Base-by-base conservation (phyloP, 306 rosid genomes). In the Cotoneaster glaucophyllus region DNA sequence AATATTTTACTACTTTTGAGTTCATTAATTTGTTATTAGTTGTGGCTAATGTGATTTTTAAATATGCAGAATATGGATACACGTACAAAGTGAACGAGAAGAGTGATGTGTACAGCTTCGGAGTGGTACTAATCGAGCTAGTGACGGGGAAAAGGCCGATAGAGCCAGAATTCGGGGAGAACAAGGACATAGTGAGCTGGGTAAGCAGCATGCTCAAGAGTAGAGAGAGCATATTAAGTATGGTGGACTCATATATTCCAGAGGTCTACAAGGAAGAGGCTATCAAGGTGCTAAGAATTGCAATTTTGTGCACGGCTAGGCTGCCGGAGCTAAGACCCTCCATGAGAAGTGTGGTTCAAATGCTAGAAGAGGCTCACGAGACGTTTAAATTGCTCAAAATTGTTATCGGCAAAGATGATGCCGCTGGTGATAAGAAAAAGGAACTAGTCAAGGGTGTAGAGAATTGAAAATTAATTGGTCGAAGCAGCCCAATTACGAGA, bases 101-200 rank as follows among this genome's bases (percentile, higher is more conserved):
- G 84, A 88, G 98, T 65, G 99, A 96, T 9, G 97, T 95, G 48
- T 95, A 95, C 29, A 95, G 99, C 48, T 95, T 92, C 45, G 97
- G 99, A 4, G 99, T 96, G 26, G 99, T 96, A 28, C 52, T 96
- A 14, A 84, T 96, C 93, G 99, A 96, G 83, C 68, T 96, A 1
- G 98, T 92, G 71, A 89, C 87, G 0, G 97, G 99, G 1, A 96
- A 89, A 67, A 96, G 84, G 82, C 90, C 99, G 5, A 92, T 82
- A 2, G 98, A 96, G 31, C 45, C 89, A 1, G 97, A 87, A 50
- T 96, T 83, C 31, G 97, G 97, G 22, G 98, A 92, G 65, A 92
- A 81, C 61, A 86, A 78, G 41, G 99, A 96, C 77, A 90, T 95
- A 39, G 99, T 90, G 34, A 79, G 83, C 32, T 90, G 98, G 99